Evolutionary conservation across 352 stramenopile genomes (phyloP).

Genomic region (Phytophthora cactorum): DNA sequence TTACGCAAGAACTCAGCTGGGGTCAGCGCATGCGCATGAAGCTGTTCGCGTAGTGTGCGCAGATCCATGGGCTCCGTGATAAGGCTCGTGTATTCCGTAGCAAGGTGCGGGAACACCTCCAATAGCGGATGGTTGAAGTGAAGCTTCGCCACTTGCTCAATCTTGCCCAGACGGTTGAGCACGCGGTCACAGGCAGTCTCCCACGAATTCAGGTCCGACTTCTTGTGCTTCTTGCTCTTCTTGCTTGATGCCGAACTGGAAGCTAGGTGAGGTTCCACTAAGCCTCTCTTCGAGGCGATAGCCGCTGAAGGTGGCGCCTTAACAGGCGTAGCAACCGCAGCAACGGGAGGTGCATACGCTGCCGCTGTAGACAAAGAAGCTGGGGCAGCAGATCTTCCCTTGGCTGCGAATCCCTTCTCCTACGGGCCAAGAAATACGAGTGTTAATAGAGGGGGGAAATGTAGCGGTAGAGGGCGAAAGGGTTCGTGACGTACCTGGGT

Average conservation of each 20-base stretch:
- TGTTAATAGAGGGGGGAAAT: neutral
- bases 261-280: conserved; percentile 30
- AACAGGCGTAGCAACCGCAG: neutral
- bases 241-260: conserved; percentile 45
- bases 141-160: conserved; percentile 81
- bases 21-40: conserved; percentile 60
- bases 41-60: conserved; percentile 69
- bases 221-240: conserved; percentile 80
- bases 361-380: neutral
- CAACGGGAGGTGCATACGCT: conserved; percentile 1
- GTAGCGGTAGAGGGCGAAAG: neutral
- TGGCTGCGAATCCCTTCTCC: conserved; percentile 13
- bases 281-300: conserved; percentile 47
- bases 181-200: conserved; percentile 72
- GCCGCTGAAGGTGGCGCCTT: conserved; percentile 14
- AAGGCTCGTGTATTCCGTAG: conserved; percentile 63
- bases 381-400: conserved; percentile 5
- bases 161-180: conserved; percentile 74
- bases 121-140: conserved; percentile 83
- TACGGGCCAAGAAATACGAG: conserved; percentile 11
- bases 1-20: conserved; percentile 72
- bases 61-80: conserved; percentile 87
- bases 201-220: conserved; percentile 77
- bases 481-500: conserved; percentile 25
- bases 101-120: conserved; percentile 77